Percentiles rank a stretch among this genome's conserved stretches.
phyloP scores from a whole-genome alignment of 1,139 yeast genomes.

The Yamadazyma siamensis region DNA sequence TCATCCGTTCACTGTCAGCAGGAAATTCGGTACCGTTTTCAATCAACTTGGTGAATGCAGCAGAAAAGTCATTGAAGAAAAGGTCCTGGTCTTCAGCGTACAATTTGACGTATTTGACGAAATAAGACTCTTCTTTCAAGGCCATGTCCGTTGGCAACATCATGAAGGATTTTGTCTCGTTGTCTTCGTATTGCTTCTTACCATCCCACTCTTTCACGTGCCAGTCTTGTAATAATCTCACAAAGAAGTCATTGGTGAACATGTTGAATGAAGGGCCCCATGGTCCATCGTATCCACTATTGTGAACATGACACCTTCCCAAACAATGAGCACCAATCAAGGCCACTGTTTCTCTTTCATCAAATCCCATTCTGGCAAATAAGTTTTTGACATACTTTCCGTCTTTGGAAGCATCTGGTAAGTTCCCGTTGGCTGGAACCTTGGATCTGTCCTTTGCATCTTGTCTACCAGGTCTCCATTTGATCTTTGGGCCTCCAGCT shows the following conservation, averaged over 20 bases:
- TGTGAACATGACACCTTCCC: conserved; percentile 68
- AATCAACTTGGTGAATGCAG: conserved; percentile 64
- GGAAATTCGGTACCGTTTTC: conserved; percentile 73
- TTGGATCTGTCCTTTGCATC: conserved; percentile 18
- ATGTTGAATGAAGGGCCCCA: conserved; percentile 91
- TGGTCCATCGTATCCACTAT: conserved; percentile 85
- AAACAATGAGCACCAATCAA: conserved; percentile 86
- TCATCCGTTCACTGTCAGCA: conserved; percentile 38
- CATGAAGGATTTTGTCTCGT: conserved; percentile 73
- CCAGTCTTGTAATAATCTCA: conserved; percentile 76
- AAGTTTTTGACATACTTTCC: conserved; percentile 65
- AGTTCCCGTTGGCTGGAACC: conserved; percentile 66
- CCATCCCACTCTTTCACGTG: conserved; percentile 72
- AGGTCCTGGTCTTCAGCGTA: conserved; percentile 70
- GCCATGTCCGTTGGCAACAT: conserved; percentile 89
- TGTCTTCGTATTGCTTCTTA: conserved; percentile 72
- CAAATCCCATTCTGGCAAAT: conserved; percentile 70
- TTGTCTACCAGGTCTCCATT: conserved; percentile 82
- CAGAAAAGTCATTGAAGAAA: conserved; percentile 70
- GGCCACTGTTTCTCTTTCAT: conserved; percentile 82
- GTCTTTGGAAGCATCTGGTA: conserved; percentile 79
- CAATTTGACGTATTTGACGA: conserved; percentile 61
- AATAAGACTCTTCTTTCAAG: conserved; percentile 61
- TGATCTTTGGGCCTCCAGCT: conserved; percentile 78
- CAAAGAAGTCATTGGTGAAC: conserved; percentile 81